Base-by-base conservation (phyloP, 441 rosid species). In the Gossypium aridum region DNA sequence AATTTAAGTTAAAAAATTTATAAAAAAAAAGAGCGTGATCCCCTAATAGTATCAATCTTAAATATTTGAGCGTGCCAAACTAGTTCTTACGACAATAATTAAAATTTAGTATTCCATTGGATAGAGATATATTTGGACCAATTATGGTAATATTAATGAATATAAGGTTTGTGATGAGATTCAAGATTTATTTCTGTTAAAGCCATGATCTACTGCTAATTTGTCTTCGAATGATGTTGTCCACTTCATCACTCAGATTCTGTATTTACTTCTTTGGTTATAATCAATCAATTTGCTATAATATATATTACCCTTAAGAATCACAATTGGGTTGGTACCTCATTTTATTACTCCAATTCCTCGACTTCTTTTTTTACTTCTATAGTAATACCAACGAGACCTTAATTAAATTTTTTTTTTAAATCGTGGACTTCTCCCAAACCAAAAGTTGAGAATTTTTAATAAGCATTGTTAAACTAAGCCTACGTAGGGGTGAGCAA, bases 401-500 rank as follows among this genome's bases (percentile, higher is more conserved):
- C 34, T 28, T 28, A 28, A 28, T 28, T 28, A 28, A 28, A n/a
- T 28, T 28, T 0, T 4, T 4, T 28, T 28, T 28, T 28, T 0
- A 28, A 28, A 28, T 4, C 0, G 1, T 28, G 6, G 6, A 28
- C 34, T 28, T 28, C 34, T 28, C 34, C 6, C 6, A 3, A 28
- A 28, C 2, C 4, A 26, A 26, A 26, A 26, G 4, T 0, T 26
- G 4, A 3, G 3, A 26, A 0, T 26, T 28, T 0, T 28, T 4
- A 28, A 28, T 4, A 28, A 4, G 1, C 0, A 28, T 28, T 28
- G 1, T 28, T 28, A 28, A 28, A 28, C 6, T 4, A 28, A 4
- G 34, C 6, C 0, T 28, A 4, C 0, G 1, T 4, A 4, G 0
- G 0, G 6, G 0, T 28, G 1, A 28, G 34, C 0, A 28, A 4